These are phyloP conservation scores for Gamarada debralockiae DNA, from an alignment of 495 filamentous ascomycete species.

Conservation along the genomic window DNA sequence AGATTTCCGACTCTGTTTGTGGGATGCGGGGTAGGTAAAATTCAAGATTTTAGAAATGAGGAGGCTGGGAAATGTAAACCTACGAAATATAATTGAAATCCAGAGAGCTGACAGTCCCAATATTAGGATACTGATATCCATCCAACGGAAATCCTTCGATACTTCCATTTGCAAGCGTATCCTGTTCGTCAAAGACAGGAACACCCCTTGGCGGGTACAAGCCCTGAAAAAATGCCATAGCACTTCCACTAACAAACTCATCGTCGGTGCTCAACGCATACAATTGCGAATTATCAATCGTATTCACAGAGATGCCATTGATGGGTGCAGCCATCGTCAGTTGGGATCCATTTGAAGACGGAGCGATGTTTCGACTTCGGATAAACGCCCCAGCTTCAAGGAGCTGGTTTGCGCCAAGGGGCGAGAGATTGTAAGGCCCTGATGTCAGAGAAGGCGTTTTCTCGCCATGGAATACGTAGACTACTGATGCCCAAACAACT, in stretches of 20 bases:
- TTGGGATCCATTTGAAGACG: conserved; percentile 24
- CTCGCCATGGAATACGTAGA: conserved; percentile 60
- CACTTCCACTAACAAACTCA: conserved; percentile 49
- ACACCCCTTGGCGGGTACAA: conserved; percentile 58
- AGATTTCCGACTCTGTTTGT: neutral
- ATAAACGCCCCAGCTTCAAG: conserved; percentile 48
- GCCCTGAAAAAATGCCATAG: conserved; percentile 66
- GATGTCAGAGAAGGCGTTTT: conserved; percentile 43
- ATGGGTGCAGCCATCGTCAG: conserved; percentile 10
- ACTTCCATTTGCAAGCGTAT: conserved; percentile 46
- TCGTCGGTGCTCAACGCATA: conserved; percentile 42
- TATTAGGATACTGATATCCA: conserved; percentile 61
- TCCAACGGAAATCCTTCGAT: conserved; percentile 43
- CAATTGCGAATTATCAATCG: conserved; percentile 44
- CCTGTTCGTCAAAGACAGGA: conserved; percentile 27
- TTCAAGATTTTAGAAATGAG: neutral
- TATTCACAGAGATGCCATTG: conserved; percentile 33
- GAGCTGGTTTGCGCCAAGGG: conserved; percentile 56
- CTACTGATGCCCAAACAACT: conserved; percentile 50
- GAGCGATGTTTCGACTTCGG: conserved; percentile 45
- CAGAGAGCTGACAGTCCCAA: conserved; percentile 41
- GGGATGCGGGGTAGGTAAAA: neutral
- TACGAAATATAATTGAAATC: conserved; percentile 51
- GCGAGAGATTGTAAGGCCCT: conserved; percentile 40
- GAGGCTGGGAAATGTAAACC: conserved; percentile 1